phyloP scores from a whole-genome alignment of 208 protist genomes.

The Herpetomonas samuelpessoai region DNA sequence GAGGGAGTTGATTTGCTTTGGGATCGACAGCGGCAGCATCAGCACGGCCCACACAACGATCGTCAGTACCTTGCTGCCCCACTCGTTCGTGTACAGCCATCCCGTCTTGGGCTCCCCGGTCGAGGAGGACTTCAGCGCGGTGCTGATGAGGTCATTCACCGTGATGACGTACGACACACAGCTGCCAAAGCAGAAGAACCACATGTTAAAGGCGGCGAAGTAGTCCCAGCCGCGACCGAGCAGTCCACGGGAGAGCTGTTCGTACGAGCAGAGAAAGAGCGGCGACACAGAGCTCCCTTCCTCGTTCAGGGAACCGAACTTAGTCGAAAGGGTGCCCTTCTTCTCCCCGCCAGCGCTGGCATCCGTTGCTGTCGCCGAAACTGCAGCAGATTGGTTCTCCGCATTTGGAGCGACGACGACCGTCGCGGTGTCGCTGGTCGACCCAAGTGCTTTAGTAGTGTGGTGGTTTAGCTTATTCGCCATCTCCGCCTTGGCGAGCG shows the following conservation, averaged over 20 bases:
- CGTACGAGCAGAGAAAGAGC: slow-evolving; percentile 26
- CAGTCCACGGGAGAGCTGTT: slow-evolving; percentile 31
- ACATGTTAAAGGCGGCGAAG: slow-evolving; percentile 40
- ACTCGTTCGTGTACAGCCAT: slow-evolving; percentile 24
- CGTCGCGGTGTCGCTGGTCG: too few species aligned
- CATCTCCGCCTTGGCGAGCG: background rate
- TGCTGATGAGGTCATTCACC: slow-evolving; percentile 12
- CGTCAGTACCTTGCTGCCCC: slow-evolving; percentile 40
- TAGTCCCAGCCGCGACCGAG: slow-evolving; percentile 49
- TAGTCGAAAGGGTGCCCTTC: background rate
- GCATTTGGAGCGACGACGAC: too few species aligned
- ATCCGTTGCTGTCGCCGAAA: background rate
- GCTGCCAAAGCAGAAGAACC: slow-evolving; percentile 45
- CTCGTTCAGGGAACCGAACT: background rate
- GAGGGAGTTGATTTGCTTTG: slow-evolving; percentile 63
- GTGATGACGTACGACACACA: slow-evolving; percentile 63
- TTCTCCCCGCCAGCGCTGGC: background rate
- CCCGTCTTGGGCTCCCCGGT: slow-evolving; percentile 17
- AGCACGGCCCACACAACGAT: slow-evolving; percentile 39
- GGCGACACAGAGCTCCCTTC: background rate
- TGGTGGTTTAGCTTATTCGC: background rate
- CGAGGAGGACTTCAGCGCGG: slow-evolving; percentile 38
- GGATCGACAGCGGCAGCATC: slow-evolving; percentile 64
- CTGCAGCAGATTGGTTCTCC: background rate
- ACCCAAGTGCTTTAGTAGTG: too few species aligned